Conservation (phyloP, 352 stramenopile genomes). For the Globisporangium cylindrosporum region DNA sequence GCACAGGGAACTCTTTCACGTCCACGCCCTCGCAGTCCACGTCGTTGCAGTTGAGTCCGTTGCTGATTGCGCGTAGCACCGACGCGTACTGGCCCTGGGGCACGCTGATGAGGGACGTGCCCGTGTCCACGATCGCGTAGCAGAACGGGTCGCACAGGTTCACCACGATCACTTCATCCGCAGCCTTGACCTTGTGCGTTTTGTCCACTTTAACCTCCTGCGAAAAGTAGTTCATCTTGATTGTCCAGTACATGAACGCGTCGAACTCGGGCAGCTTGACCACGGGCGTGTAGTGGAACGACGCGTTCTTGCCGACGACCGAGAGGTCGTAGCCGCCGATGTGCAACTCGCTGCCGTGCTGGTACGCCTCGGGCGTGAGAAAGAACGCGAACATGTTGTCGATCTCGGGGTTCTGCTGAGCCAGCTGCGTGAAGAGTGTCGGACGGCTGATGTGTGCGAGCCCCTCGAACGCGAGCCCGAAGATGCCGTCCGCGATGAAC, state of each 20-base stretch:
- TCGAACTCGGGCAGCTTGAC: slow-evolving; percentile 79
- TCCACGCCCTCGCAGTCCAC: slow-evolving; percentile 55
- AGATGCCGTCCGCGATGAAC: slow-evolving; percentile 88
- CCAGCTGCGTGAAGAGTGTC: slow-evolving; percentile 75
- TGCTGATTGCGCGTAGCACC: slow-evolving; percentile 59
- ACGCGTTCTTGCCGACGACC: slow-evolving; percentile 75
- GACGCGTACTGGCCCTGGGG: slow-evolving; percentile 66
- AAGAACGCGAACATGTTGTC: slow-evolving; percentile 89
- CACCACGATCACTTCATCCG: not conserved
- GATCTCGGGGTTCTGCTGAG: slow-evolving; percentile 60
- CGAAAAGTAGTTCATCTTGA: slow-evolving; percentile 74
- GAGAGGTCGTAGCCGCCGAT: slow-evolving; percentile 84
- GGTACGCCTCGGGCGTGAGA: slow-evolving; percentile 75
- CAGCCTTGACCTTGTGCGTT: not conserved
- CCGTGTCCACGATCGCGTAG: slow-evolving; percentile 88
- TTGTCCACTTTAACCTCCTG: not conserved
- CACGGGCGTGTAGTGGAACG: slow-evolving; percentile 87
- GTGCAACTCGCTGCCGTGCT: slow-evolving; percentile 67
- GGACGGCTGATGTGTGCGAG: slow-evolving; percentile 84
- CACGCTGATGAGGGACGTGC: slow-evolving; percentile 84
- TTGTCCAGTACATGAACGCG: slow-evolving; percentile 83
- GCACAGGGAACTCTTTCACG: slow-evolving; percentile 56
- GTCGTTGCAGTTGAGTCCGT: slow-evolving; percentile 61
- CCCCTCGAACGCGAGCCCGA: slow-evolving; percentile 82
- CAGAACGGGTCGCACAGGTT: slow-evolving; percentile 81